phyloP scores from a whole-genome alignment of 805 yeast genomes.

The Ogataea dorogensis region DNA sequence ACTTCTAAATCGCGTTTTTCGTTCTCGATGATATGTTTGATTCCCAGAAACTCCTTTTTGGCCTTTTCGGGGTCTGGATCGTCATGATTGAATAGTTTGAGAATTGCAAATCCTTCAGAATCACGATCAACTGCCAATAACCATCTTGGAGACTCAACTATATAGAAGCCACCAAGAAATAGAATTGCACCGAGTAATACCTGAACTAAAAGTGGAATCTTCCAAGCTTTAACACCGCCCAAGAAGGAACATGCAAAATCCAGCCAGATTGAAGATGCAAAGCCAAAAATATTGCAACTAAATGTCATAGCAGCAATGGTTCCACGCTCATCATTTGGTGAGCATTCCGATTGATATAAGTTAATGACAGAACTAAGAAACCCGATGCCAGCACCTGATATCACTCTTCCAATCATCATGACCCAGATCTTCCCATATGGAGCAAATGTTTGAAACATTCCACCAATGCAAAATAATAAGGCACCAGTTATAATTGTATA shows the following conservation, averaged over 20 bases:
- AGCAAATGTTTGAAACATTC: constrained; percentile 65
- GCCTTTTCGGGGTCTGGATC: constrained; percentile 25
- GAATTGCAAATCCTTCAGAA: constrained; percentile 45
- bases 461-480: constrained; percentile 70
- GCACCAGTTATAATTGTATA: constrained; percentile 77
- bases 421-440: constrained; percentile 38
- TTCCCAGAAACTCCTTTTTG: constrained; percentile 44
- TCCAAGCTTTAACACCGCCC: constrained; percentile 65
- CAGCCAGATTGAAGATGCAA: constrained; percentile 81
- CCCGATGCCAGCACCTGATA: constrained; percentile 88
- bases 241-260: constrained; percentile 74
- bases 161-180: constrained; percentile 68
- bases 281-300: constrained; percentile 82
- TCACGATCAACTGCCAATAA: constrained; percentile 71
- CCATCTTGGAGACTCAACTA: constrained; percentile 90
- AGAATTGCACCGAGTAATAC: constrained; percentile 65
- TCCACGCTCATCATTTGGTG: constrained; percentile 86
- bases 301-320: constrained; percentile 83
- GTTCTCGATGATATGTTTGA: constrained; percentile 36
- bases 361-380: constrained; percentile 81
- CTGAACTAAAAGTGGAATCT: constrained; percentile 75
- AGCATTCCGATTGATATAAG: constrained; percentile 82
- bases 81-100: constrained; percentile 35
- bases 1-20: constrained; percentile 26
- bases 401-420: constrained; percentile 71